Base-by-base conservation (phyloP, 176 grass and related monocot species). In the Echinochloa phyllopogon region DNA sequence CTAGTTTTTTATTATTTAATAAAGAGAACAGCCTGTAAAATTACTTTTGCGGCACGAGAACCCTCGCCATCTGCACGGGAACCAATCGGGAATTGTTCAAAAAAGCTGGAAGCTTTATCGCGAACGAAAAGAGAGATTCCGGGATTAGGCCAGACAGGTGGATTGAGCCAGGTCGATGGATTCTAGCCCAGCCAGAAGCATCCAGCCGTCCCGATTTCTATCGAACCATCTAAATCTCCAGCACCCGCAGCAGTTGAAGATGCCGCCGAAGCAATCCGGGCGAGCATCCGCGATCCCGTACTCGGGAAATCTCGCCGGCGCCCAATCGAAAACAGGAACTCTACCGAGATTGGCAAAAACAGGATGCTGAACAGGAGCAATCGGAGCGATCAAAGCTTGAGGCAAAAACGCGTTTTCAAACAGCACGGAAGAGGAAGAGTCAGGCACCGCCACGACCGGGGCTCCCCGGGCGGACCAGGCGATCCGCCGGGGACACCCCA, bases 111-210 rank as follows among this genome's bases (percentile, higher is more conserved):
- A 47, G 13, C 21, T 82, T 86, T 77, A 23, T 24, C 3, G 24
- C 11, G 60, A 90, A 76, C 38, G 72, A 12, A 77, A 48, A 77
- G 36, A 86, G 20, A 82, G 43, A 72, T 90, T 90, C 88, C 63
- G n/a, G 25, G 83, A 77, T 76, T 71, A 66, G 27, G 66, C 49
- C 6, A 41, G 52, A 51, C 71, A 13, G 33, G 58, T n/a, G 27
- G 33, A 69, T 79, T 83, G 29, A 21, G 68, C 50, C 80, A 87
- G 74, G 74, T 33, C 11, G 36, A 62, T 67, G 61, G 74, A 90
- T 83, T 90, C 74, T 78, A 74, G 17, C 84, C 51, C 65, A 55
- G 17, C 23, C 67, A 78, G 60, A 87, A 87, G 84, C 84, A 79
- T 79, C 66, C 43, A 67, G 77, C 20, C 74, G 47, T 81, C n/a